These are phyloP conservation scores for Brassica balearica DNA, from an alignment of 441 rosid genomes.

Conservation along the genomic window DNA sequence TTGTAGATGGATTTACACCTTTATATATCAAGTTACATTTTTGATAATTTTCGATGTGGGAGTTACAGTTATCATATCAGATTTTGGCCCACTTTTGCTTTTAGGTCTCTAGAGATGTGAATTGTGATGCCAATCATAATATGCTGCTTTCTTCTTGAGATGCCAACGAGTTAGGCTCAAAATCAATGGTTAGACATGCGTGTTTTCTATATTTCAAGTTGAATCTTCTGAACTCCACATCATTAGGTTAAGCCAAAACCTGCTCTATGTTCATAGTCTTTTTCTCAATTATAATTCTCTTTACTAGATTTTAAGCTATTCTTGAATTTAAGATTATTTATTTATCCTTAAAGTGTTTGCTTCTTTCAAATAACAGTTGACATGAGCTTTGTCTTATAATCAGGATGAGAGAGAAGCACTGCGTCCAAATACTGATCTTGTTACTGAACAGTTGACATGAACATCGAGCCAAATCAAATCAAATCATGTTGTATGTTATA, in stretches of 20 bases:
- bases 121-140: background rate
- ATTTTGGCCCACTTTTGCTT: background rate
- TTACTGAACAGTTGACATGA: constrained; percentile 48
- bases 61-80: background rate
- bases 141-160: constrained; percentile 15
- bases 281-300: background rate
- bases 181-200: background rate
- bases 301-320: background rate
- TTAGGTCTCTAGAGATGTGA: background rate
- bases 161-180: background rate
- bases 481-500: no score
- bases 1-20: background rate
- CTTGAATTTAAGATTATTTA: constrained; percentile 10
- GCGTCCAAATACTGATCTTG: constrained; percentile 58
- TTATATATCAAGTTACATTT: background rate
- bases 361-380: background rate
- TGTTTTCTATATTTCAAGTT: background rate
- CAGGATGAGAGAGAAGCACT: constrained; percentile 72
- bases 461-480: constrained; percentile 62
- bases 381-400: constrained; percentile 30
- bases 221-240: background rate
- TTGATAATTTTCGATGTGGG: background rate
- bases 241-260: background rate
- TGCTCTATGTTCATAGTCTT: constrained; percentile 2
- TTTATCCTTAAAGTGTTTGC: background rate